Evolutionary conservation across 2,329 filamentous ascomycete genomes (phyloP).

Genomic region (Helotiales sp.): DNA sequence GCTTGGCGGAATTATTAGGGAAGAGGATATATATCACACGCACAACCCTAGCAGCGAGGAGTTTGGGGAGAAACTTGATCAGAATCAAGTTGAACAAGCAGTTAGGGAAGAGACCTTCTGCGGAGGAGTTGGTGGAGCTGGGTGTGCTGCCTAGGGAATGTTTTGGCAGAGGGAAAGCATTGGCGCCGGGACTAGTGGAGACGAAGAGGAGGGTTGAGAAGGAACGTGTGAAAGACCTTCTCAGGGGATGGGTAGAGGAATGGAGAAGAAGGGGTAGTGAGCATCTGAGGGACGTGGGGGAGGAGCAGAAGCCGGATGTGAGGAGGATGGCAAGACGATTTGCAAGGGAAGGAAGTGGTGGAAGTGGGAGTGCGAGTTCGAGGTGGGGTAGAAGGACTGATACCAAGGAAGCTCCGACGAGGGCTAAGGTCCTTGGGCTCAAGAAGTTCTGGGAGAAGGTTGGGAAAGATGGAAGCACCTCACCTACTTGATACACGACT

Average conservation of each 20-base stretch:
- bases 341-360: slow-evolving; percentile 35
- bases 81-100: slow-evolving; percentile 63
- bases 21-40: slow-evolving; percentile 67
- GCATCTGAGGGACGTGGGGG: slow-evolving; percentile 9
- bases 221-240: slow-evolving; percentile 65
- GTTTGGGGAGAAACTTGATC: slow-evolving; percentile 62
- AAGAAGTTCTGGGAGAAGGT: slow-evolving; percentile 67
- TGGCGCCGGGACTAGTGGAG: slow-evolving; percentile 62
- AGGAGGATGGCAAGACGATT: slow-evolving; percentile 42
- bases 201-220: slow-evolving; percentile 62
- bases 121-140: slow-evolving; percentile 59
- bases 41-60: slow-evolving; percentile 64
- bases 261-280: slow-evolving; percentile 34
- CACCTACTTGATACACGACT: neutral
- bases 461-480: slow-evolving; percentile 31
- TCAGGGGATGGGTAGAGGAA: slow-evolving; percentile 63
- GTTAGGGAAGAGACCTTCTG: slow-evolving; percentile 58
- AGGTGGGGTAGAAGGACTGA: slow-evolving; percentile 44
- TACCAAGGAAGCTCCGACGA: slow-evolving; percentile 42
- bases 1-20: slow-evolving; percentile 60
- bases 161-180: slow-evolving; percentile 41
- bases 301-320: slow-evolving; percentile 32
- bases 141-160: slow-evolving; percentile 67
- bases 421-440: slow-evolving; percentile 56
- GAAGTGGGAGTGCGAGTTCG: slow-evolving; percentile 45